Conservation (phyloP, 257 asterid genomes). For the Rehmannia glutinosa region DNA sequence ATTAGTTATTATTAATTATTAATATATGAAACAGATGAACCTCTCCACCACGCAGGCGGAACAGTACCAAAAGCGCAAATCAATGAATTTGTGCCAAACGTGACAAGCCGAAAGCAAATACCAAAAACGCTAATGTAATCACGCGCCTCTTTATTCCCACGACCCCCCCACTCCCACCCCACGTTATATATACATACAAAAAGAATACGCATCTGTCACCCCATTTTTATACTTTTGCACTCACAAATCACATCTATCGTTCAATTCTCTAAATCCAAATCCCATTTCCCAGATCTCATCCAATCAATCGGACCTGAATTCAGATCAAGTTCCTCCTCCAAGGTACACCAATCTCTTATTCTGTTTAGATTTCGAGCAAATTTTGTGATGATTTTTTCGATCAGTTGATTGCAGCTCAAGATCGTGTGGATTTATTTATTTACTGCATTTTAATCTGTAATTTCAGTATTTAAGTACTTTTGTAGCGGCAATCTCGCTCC, state of each 20-base stretch:
- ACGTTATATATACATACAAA: conserved; percentile 24
- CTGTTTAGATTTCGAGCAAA: conserved; percentile 7
- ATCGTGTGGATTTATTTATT: conserved; percentile 20
- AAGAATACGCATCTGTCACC: conserved; percentile 13
- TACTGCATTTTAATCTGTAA: not conserved
- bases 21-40: not conserved
- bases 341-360: conserved; percentile 20
- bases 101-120: conserved; percentile 25
- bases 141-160: conserved; percentile 16
- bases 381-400: conserved; percentile 2
- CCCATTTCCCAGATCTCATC: conserved; percentile 28
- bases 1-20: too few relatives aligned
- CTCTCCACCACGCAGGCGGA: not conserved
- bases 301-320: conserved; percentile 11
- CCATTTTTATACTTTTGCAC: conserved; percentile 12
- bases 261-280: conserved; percentile 20
- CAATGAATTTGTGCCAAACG: not conserved
- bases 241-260: conserved; percentile 7
- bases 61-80: too few relatives aligned
- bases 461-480: conserved; percentile 9
- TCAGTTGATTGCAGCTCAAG: conserved; percentile 24
- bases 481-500: conserved; percentile 2
- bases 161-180: not conserved
- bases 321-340: conserved; percentile 12
- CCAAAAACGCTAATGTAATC: conserved; percentile 9